Base-by-base conservation (phyloP, 805 yeast genomes). In the Nakazawaea wyomingensis region DNA sequence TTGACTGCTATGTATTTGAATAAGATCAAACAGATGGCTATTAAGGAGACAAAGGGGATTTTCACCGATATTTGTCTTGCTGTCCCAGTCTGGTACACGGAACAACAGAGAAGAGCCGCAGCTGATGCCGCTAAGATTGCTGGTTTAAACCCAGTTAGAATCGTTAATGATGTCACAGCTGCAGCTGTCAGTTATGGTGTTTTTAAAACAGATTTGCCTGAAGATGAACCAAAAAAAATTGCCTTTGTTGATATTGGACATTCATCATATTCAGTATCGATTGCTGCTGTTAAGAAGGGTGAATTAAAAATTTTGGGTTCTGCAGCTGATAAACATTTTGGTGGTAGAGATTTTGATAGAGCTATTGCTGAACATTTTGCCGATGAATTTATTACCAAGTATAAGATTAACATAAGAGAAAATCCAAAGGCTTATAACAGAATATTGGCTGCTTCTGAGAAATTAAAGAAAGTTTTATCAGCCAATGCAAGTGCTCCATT, bases 131-230 rank as follows among this genome's bases (percentile, higher is more conserved):
- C 96, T 60, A 78, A 76, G 63, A 85, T 93, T 64, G 98, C 99
- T 47, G 96, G 96, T 51, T 77, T 93, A 61, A 93, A 93, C 81
- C 98, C 99, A 48, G 97, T 93, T 48, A 86, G 99, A 78, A 81
- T 93, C 51, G 96, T 93, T 56, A 93, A 93, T 67, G 99, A 93
- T 66, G 83, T 86, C 53, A 90, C 98, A 46, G 98, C 99, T 48
- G 99, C 99, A 49, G 98, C 97, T 58, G 96, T 93, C 52, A 95
- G 97, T 56, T 95, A 93, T 73, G 99, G 99, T 75, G 96, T 93
- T 48, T 93, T 93, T 84, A 90, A 93, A 79, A 78, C 85, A 53
- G 97, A 91, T 62, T 76, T 93, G 59, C 96, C 98, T 59, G 98
- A 89, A 67, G 96, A 87, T 57, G 85, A 83, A 66, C 83, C 90